Base-by-base conservation (phyloP, 108 stramenopile genomes). In the Chaetoceros muelleri region DNA sequence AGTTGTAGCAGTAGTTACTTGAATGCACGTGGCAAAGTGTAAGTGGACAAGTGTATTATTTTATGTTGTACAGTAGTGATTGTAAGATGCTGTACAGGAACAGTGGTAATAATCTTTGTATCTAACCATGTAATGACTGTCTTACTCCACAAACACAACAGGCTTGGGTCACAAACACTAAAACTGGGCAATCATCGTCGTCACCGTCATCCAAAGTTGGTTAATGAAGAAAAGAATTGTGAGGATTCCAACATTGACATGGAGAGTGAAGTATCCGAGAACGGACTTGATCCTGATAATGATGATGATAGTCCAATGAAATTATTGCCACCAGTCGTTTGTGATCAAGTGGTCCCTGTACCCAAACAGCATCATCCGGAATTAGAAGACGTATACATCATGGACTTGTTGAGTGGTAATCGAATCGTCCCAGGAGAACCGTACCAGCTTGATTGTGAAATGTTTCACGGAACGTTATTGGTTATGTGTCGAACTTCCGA, bases 401-500 rank as follows among this genome's bases (percentile, higher is more conserved):
- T 80, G 53, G 52, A 80, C 44, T 34, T 62, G 18, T 64, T 57
- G 27, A 65, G 58, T 28, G 51, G 58, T 0, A 31, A 69, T 52
- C 77, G 84, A 1, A 62, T 84, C 22, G 54, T 61, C 20, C 71
- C 72, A 25, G 48, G 29, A 2, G 21, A 19, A 26, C 13, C 60
- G 13, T 44, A 53, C 21, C 52, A 65, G 44, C 61, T 84, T 13
- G 82, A 84, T 20, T 93, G 80, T 40, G 89, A 95, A 7, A 73
- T 81, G 60, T 87, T 95, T 55, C 67, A 69, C 13, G 83, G 88
- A 23, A 64, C 84, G 25, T 77, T 94, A 76, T 44, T 93, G 48
- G 62, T 89, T n/a, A 69, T 95, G 73, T 60, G 94, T 69, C 76
- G 86, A 30, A 90, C 95, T 23, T 73, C 85, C 10, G 85, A 94